Evolutionary conservation across 1,284 basidiomycete genomes (phyloP), one percentile per base, ranked within the genome.

Genomic region (Pseudozyma flocculosa): DNA sequence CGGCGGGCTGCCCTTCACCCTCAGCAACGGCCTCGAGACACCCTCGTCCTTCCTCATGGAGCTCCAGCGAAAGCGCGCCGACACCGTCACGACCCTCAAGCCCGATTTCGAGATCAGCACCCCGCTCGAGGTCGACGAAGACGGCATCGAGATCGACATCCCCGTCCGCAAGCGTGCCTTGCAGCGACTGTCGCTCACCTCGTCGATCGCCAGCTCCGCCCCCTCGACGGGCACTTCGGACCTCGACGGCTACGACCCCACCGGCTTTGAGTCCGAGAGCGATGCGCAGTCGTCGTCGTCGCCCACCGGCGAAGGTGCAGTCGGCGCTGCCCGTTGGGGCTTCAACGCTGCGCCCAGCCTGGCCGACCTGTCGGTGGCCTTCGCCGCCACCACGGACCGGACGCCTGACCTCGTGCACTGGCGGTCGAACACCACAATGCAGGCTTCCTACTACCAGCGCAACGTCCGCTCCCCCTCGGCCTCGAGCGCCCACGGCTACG

Each of bases 141-240:
- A 42, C 45, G 40, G 43, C 43, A 43, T 65, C 32, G 45, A 56
- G 39, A 37, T 43, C 45, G 66, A 68, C 49, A 34, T 55, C 9
- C 66, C 61, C 23, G 50, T 57, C 19, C 63, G 67, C 19, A 55
- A 65, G 5, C 56, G 59, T 44, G 60, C 56, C 15, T 40, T 47
- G 22, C 63, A 69, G 42, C 63, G 68, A n/a, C 56, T 70, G 36
- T 70, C 68, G 19, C 55, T 66, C 21, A 60, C 55, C 23, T 57
- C 70, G 21, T 70, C 70, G 7, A 42, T 62, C 26, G 54, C 61
- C 39, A 68, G 68, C 48, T 72, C 70, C 2, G 60, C 55, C 5
- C 46, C 70, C 13, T 72, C 70, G 3, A 67, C 58, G 13, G 38
- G 68, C 34, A 48, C 70, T 30, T 69, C 66, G 19, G 70, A 72